phyloP scores from a whole-genome alignment of 1,139 yeast species.

The Casaregolazyma suthepensis region DNA sequence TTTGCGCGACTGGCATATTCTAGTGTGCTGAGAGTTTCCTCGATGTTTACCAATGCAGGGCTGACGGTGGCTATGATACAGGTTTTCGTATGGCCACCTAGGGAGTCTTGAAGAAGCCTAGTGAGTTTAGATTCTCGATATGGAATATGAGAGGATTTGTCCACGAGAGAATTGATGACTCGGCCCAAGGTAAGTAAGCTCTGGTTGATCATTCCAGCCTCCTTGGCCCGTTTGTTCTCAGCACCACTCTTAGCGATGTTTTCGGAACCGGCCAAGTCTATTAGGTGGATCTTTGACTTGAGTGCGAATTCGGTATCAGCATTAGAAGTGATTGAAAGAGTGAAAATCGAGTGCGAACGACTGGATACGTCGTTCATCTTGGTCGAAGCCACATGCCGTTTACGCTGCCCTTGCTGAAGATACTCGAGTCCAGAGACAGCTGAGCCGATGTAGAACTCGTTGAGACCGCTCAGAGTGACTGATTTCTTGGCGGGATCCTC shows the following conservation, averaged over 20 bases:
- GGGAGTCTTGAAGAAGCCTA: slow-evolving; percentile 69
- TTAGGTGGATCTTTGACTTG: slow-evolving; percentile 56
- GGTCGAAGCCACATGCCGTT: slow-evolving; percentile 57
- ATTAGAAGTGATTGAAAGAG: slow-evolving; percentile 44
- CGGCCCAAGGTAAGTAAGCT: slow-evolving; percentile 76
- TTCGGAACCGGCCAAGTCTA: slow-evolving; percentile 87
- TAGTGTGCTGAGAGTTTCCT: slow-evolving; percentile 75
- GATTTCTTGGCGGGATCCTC: slow-evolving; percentile 34
- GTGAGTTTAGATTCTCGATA: slow-evolving; percentile 83
- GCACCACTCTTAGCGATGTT: slow-evolving; percentile 79
- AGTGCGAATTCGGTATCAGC: slow-evolving; percentile 34
- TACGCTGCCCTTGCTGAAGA: slow-evolving; percentile 43
- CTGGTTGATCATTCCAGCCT: slow-evolving; percentile 85
- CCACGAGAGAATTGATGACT: slow-evolving; percentile 69
- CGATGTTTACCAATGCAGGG: slow-evolving; percentile 66
- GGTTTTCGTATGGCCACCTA: slow-evolving; percentile 79
- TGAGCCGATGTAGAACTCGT: slow-evolving; percentile 31
- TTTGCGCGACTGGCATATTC: slow-evolving; percentile 80
- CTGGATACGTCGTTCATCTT: slow-evolving; percentile 49
- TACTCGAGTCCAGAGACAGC: slow-evolving; percentile 36
- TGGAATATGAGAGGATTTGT: slow-evolving; percentile 62
- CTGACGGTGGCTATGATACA: slow-evolving; percentile 76
- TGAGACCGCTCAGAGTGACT: slow-evolving; percentile 40
- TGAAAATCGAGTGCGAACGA: slow-evolving; percentile 70
- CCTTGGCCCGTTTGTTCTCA: slow-evolving; percentile 68